These are phyloP conservation scores for Starmerella sp. DNA, from an alignment of 805 yeast species.

Conservation along the genomic window DNA sequence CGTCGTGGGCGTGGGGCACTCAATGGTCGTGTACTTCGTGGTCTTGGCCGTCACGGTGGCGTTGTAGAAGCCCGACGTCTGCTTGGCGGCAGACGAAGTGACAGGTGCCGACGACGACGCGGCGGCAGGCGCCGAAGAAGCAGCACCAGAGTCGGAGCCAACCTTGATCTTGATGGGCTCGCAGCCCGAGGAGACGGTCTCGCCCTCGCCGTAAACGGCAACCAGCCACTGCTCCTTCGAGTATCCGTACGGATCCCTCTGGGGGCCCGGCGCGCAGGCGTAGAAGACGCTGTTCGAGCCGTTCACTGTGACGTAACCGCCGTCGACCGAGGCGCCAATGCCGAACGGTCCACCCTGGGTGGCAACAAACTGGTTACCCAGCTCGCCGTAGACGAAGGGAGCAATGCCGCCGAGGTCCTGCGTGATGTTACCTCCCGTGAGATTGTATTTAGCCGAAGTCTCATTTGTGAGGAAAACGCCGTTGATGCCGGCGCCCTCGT, in stretches of 20 bases:
- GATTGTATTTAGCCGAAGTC: background rate
- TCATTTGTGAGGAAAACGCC: conserved; percentile 6
- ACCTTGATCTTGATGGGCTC: conserved; percentile 12
- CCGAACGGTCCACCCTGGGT: background rate
- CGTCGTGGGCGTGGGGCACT: background rate
- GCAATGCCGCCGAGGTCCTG: background rate
- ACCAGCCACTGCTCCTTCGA: conserved; percentile 4
- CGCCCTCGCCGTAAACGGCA: conserved; percentile 1
- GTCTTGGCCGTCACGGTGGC: background rate
- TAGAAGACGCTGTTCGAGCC: conserved; percentile 16
- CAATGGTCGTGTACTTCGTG: background rate
- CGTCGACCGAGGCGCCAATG: background rate
- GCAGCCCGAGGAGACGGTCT: conserved; percentile 6
- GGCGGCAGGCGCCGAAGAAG: background rate
- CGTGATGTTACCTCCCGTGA: background rate
- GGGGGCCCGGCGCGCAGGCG: conserved; percentile 7
- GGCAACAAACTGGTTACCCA: background rate
- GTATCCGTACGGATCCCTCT: conserved; percentile 14
- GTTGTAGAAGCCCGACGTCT: background rate
- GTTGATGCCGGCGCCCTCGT: conserved; percentile 18
- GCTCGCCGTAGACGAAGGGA: background rate
- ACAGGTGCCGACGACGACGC: background rate
- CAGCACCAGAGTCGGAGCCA: background rate
- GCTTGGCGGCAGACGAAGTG: background rate
- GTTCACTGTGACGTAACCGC: conserved; percentile 11